A percentile compares a stretch with the other conserved stretches of the same genome.
phyloP scores from a whole-genome alignment of 2,329 filamentous ascomycete species.

The Fusarium mundagurra region DNA sequence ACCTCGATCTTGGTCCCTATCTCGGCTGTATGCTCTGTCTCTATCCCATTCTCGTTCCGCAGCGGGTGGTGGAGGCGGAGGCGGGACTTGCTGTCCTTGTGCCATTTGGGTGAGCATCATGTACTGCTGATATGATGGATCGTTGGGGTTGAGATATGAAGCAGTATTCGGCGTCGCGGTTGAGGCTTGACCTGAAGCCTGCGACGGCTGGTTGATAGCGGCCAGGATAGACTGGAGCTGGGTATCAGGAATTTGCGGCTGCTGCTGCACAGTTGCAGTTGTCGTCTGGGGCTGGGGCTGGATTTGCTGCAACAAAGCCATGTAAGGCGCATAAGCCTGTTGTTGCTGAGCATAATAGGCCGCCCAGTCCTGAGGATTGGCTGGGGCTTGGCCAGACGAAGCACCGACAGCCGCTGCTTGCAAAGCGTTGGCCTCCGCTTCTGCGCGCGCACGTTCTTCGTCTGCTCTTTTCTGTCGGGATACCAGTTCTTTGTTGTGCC shows the following conservation, averaged over 20 bases:
- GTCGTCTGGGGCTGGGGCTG: constrained; percentile 26
- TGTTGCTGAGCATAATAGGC: constrained; percentile 55
- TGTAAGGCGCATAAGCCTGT: constrained; percentile 54
- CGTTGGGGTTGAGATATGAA: constrained; percentile 49
- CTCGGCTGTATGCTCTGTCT: constrained; percentile 34
- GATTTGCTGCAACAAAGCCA: constrained; percentile 55
- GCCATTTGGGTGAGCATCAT: constrained; percentile 52
- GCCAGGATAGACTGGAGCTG: constrained; percentile 58
- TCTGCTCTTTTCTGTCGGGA: constrained; percentile 52
- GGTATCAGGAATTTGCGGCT: constrained; percentile 47
- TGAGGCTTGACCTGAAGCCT: constrained; percentile 38
- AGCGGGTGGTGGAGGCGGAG: constrained; percentile 37
- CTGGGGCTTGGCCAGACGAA: constrained; percentile 34
- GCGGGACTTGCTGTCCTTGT: constrained; percentile 45
- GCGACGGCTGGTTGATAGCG: constrained; percentile 52
- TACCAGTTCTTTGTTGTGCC: constrained; percentile 54
- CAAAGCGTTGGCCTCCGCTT: constrained; percentile 47
- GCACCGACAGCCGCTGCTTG: constrained; percentile 34
- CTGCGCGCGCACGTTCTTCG: constrained; percentile 49
- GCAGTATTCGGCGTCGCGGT: constrained; percentile 31
- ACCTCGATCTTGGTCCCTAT: constrained; percentile 45
- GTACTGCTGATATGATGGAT: constrained; percentile 53
- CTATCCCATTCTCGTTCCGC: constrained; percentile 48
- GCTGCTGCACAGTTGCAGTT: constrained; percentile 36
- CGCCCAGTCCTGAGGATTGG: constrained; percentile 49